phyloP scores from a whole-genome alignment of 1,139 yeast genomes.

The Yamadazyma oceani region DNA sequence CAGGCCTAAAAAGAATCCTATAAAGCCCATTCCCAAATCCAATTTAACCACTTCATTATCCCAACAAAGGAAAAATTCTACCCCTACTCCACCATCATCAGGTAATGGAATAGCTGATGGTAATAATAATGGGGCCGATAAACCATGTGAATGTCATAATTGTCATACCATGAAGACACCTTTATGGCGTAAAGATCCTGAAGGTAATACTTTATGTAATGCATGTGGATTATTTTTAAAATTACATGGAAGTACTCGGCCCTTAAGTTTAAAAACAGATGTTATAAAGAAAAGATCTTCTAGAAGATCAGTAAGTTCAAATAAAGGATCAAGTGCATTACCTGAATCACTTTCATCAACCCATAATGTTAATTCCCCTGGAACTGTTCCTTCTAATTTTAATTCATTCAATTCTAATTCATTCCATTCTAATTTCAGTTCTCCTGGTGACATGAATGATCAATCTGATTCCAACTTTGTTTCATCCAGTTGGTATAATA shows the following conservation, averaged over 20 bases:
- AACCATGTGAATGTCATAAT: slow-evolving; percentile 40
- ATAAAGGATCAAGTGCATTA: slow-evolving; percentile 14
- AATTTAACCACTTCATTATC: slow-evolving; percentile 36
- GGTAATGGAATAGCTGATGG: neutral
- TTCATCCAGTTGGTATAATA: neutral
- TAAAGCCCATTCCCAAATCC: slow-evolving; percentile 23
- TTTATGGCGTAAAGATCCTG: slow-evolving; percentile 57
- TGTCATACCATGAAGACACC: slow-evolving; percentile 61
- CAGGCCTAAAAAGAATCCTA: slow-evolving; percentile 6
- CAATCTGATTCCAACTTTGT: slow-evolving; percentile 2
- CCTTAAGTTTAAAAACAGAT: slow-evolving; percentile 76
- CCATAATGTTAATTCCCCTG: slow-evolving; percentile 7
- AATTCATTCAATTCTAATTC: slow-evolving; percentile 1
- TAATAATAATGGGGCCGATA: slow-evolving; percentile 6
- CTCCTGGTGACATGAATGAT: slow-evolving; percentile 12
- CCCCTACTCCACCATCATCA: slow-evolving; percentile 4
- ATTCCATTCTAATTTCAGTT: slow-evolving; percentile 4
- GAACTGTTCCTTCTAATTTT: slow-evolving; percentile 8
- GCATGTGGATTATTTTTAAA: slow-evolving; percentile 61
- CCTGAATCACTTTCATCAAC: slow-evolving; percentile 8
- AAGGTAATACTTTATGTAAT: slow-evolving; percentile 55
- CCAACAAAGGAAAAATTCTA: slow-evolving; percentile 18
- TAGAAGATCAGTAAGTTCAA: slow-evolving; percentile 10
- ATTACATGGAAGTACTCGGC: slow-evolving; percentile 58
- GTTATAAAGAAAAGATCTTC: slow-evolving; percentile 75